A percentile compares a stretch with the other conserved stretches of the same genome.
Conservation (phyloP, 345 rosid species). For the Populus simonii region DNA sequence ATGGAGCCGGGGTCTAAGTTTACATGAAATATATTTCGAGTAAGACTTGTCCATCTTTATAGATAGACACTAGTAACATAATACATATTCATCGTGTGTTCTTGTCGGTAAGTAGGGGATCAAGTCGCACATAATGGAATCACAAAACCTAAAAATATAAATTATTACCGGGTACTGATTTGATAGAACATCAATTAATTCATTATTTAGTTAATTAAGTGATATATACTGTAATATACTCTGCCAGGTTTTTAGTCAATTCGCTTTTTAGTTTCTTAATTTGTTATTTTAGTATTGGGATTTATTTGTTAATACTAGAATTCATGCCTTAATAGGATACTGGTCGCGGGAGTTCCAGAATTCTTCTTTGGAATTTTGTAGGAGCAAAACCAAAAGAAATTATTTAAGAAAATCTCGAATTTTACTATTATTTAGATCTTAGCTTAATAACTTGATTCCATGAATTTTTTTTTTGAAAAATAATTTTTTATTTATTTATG, state of each 20-base stretch:
- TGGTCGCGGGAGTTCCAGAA: not conserved
- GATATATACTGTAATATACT: too few relatives aligned
- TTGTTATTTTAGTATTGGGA: not conserved
- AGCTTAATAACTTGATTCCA: not conserved
- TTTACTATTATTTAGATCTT: not conserved
- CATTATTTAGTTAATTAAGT: not conserved
- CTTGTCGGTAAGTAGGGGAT: constrained; percentile 48
- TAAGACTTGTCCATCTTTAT: not conserved
- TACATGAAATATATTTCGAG: not conserved
- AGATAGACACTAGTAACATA: not conserved
- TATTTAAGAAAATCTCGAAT: not conserved
- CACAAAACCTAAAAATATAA: constrained; percentile 3
- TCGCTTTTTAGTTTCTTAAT: not conserved
- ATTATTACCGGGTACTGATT: constrained; percentile 25
- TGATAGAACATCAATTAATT: constrained; percentile 17
- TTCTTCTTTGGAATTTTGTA: not conserved
- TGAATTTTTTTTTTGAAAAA: not conserved
- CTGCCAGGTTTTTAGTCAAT: not conserved
- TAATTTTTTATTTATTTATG: not conserved
- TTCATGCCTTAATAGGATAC: not conserved
- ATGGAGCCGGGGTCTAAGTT: not conserved
- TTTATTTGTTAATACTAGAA: not conserved
- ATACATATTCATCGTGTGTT: constrained; percentile 9
- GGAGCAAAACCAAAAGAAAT: not conserved
- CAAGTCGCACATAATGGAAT: constrained; percentile 29